These are phyloP conservation scores for Hirsutella thompsonii DNA, from an alignment of 2,329 filamentous ascomycete genomes.

Conservation along the genomic window DNA sequence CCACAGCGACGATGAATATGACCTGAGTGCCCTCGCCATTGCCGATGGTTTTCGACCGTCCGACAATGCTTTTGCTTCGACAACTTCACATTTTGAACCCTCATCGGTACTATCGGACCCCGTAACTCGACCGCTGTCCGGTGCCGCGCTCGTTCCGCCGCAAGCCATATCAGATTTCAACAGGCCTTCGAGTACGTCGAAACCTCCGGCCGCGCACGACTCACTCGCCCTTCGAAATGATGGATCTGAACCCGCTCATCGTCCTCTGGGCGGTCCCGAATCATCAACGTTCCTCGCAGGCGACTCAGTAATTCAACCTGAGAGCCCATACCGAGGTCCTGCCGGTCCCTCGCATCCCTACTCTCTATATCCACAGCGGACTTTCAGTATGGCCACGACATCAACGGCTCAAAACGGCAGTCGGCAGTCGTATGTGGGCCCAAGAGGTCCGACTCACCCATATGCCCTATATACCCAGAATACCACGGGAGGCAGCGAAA, in stretches of 20 bases:
- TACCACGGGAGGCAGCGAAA: constrained; percentile 44
- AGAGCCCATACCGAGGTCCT: constrained; percentile 57
- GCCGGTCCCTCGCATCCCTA: constrained; percentile 74
- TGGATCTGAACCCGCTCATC: constrained; percentile 19
- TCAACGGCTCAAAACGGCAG: constrained; percentile 39
- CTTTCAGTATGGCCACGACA: constrained; percentile 57
- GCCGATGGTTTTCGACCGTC: constrained; percentile 27
- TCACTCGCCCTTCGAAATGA: constrained; percentile 40
- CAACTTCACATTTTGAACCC: neutral
- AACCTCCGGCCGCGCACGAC: constrained; percentile 34
- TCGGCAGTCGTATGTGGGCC: constrained; percentile 39
- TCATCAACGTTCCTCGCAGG: constrained; percentile 15
- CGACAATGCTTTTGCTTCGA: neutral
- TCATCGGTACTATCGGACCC: constrained; percentile 3
- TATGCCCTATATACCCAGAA: constrained; percentile 81
- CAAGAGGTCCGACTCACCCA: constrained; percentile 63
- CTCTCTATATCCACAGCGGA: constrained; percentile 66
- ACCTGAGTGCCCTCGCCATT: constrained; percentile 35
- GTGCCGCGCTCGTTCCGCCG: constrained; percentile 8
- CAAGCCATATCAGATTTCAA: constrained; percentile 12
- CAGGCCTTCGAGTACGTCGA: constrained; percentile 42
- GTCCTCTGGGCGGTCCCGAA: constrained; percentile 8
- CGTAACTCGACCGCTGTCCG: constrained; percentile 8
- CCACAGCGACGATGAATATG: constrained; percentile 29
- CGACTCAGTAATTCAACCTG: constrained; percentile 25